phyloP scores from a whole-genome alignment of 2,329 filamentous ascomycete genomes.

The Colletotrichum gloeosporioides region DNA sequence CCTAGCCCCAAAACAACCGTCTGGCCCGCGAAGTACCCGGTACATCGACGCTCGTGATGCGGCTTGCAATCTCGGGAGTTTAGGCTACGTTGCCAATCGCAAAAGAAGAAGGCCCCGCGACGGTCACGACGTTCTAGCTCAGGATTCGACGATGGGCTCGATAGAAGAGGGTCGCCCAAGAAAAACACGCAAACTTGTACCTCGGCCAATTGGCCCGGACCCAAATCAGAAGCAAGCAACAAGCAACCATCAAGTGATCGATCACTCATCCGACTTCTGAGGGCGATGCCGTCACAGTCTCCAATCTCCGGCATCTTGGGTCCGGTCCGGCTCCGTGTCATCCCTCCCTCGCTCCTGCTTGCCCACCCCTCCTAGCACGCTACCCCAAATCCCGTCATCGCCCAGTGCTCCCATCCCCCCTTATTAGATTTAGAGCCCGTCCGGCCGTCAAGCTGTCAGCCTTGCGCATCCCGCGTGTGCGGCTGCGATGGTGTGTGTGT shows the following conservation, averaged over 20 bases:
- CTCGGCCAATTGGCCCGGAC: slow-evolving; percentile 15
- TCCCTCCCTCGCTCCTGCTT: not conserved
- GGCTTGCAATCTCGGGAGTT: slow-evolving; percentile 19
- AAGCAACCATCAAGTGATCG: not conserved
- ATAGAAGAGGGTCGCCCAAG: slow-evolving; percentile 4
- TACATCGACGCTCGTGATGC: slow-evolving; percentile 13
- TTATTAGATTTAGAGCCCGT: not conserved
- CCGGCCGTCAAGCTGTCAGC: not conserved
- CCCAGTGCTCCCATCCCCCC: not conserved
- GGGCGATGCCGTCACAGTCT: slow-evolving; percentile 7
- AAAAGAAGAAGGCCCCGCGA: not conserved
- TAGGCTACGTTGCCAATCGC: slow-evolving; percentile 20
- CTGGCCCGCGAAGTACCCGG: slow-evolving; percentile 9
- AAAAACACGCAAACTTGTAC: not conserved
- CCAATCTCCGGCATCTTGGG: slow-evolving; percentile 16
- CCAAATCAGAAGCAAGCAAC: not conserved
- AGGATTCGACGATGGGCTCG: not conserved
- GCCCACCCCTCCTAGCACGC: not conserved
- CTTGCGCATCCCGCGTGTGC: not conserved
- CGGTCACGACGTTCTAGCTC: not conserved
- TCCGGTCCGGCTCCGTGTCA: slow-evolving; percentile 14
- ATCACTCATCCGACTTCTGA: not conserved
- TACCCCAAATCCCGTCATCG: not conserved
- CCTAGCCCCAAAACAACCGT: slow-evolving; percentile 20
- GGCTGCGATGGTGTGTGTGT: not conserved